Evolutionary conservation across 768 basidiomycete species (phyloP).

Genomic region (Lepiota brunneoincarnata): DNA sequence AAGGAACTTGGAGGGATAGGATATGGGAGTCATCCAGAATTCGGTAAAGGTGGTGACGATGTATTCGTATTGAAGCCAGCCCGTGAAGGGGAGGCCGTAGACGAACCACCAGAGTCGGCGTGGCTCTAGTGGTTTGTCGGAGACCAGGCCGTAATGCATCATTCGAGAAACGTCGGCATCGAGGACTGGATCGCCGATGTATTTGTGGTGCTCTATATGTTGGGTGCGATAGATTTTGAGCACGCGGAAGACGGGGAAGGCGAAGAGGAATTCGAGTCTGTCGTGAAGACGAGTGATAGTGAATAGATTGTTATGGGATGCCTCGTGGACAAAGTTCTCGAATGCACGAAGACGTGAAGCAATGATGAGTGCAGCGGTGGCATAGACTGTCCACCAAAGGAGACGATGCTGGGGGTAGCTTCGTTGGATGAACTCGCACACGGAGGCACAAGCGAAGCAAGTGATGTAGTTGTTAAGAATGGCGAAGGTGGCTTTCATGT

Average conservation of each 20-base stretch:
- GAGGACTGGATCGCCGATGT: constrained; percentile 6
- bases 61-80: constrained; percentile 6
- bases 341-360: constrained; percentile 6
- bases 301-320: constrained; percentile 7
- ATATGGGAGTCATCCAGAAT: constrained; percentile 6
- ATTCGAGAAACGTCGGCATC: constrained; percentile 4
- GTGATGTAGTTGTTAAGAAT: constrained; percentile 7
- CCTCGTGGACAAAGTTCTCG: constrained; percentile 6
- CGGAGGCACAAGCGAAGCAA: constrained; percentile 5
- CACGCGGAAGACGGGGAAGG: constrained; percentile 6
- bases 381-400: background rate
- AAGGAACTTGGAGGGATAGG: constrained; percentile 4
- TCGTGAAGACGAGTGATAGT: constrained; percentile 4
- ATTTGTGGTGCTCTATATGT: constrained; percentile 6
- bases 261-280: constrained; percentile 6
- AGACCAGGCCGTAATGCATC: constrained; percentile 8
- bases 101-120: constrained; percentile 6
- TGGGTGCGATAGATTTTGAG: constrained; percentile 9
- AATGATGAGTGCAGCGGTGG: background rate
- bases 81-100: constrained; percentile 4
- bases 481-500: constrained; percentile 1
- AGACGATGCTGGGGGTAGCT: background rate
- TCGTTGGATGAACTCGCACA: constrained; percentile 1
- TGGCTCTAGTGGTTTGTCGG: background rate
- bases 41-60: constrained; percentile 4